phyloP scores from a whole-genome alignment of 225 moss, liverwort and hornwort genomes.

The Anthoceros angustus region DNA sequence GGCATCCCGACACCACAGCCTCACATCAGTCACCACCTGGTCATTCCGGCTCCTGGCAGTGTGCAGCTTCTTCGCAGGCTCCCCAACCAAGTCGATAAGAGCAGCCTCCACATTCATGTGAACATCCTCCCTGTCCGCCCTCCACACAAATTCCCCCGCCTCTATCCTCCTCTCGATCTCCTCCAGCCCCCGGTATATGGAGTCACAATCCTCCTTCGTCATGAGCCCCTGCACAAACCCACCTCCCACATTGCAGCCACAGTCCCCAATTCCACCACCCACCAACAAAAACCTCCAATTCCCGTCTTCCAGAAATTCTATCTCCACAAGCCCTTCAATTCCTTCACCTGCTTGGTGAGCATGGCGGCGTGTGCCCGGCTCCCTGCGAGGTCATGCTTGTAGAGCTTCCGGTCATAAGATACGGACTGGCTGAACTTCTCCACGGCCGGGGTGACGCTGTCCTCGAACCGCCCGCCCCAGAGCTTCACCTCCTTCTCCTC shows the following conservation, averaged over 20 bases:
- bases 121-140: constrained; percentile 97
- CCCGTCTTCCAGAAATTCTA: neutral
- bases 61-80: constrained; percentile 89
- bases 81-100: constrained; percentile 76
- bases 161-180: constrained; percentile 67
- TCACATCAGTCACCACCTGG: constrained; percentile 92
- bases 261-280: neutral
- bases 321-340: neutral
- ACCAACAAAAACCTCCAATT: neutral
- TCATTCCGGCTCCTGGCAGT: constrained; percentile 95
- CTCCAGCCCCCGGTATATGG: constrained; percentile 53
- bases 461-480: constrained; percentile 92
- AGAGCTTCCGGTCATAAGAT: constrained; percentile 74
- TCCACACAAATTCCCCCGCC: constrained; percentile 71
- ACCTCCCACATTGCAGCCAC: neutral
- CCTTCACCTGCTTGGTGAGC: constrained; percentile 86
- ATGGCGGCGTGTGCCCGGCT: constrained; percentile 91
- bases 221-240: constrained; percentile 46
- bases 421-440: constrained; percentile 95
- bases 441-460: constrained; percentile 76
- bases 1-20: constrained; percentile 93
- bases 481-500: constrained; percentile 62
- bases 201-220: constrained; percentile 52
- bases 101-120: constrained; percentile 99
- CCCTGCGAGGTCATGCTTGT: constrained; percentile 79